These are phyloP conservation scores for Daldinia bambusicola DNA, from an alignment of 495 filamentous ascomycete species.

Conservation along the genomic window DNA sequence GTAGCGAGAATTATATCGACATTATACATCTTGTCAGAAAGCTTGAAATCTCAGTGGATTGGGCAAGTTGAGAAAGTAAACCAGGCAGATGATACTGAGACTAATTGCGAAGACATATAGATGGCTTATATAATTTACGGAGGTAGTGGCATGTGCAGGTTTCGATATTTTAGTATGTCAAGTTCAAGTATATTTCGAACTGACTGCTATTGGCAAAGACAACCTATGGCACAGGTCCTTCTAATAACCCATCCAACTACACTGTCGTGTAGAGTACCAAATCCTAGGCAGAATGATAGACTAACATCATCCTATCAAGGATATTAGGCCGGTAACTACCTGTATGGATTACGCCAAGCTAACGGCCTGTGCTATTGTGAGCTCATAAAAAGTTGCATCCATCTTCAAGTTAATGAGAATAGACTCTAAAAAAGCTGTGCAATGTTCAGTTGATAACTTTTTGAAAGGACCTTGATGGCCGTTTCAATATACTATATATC, in stretches of 20 bases:
- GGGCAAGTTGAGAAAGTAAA: background rate
- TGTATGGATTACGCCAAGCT: background rate
- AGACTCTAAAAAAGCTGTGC: background rate
- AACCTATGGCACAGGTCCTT: background rate
- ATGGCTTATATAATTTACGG: background rate
- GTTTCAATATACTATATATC: constrained; percentile 30
- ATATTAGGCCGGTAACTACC: background rate
- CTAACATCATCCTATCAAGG: background rate
- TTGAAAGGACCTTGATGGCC: constrained; percentile 31
- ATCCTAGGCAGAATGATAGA: background rate
- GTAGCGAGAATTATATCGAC: constrained; percentile 7
- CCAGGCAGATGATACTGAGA: background rate
- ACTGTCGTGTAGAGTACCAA: background rate
- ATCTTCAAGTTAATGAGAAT: background rate
- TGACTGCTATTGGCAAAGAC: background rate
- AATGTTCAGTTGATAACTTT: background rate
- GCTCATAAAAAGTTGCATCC: background rate
- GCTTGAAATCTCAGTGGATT: background rate
- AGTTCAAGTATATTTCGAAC: background rate
- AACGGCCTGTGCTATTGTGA: background rate
- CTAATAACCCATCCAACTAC: background rate
- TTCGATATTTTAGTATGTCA: background rate
- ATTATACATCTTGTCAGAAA: constrained; percentile 15
- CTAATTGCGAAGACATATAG: background rate
- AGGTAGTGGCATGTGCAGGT: background rate